phyloP scores from a whole-genome alignment of 345 rosid genomes.

The Eucalyptus marginata region DNA sequence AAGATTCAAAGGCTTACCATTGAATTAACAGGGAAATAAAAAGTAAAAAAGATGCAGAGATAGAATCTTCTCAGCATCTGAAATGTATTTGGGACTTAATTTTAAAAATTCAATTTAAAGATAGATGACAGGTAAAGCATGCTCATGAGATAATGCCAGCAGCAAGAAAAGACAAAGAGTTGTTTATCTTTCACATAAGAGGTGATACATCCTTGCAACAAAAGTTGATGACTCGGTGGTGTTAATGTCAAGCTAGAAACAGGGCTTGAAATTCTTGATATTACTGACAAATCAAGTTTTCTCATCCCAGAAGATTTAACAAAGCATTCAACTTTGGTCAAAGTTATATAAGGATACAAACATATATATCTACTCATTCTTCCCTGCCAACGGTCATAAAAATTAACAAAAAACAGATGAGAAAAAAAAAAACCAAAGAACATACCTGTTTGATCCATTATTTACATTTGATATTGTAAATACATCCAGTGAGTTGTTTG shows the following conservation, averaged over 20 bases:
- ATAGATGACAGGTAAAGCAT: neutral
- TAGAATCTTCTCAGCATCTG: neutral
- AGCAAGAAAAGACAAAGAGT: neutral
- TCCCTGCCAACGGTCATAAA: neutral
- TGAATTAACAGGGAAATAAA: neutral
- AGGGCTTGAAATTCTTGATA: neutral
- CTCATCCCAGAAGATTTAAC: neutral
- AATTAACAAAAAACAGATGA: neutral
- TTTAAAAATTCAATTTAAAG: neutral
- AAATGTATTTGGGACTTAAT: neutral
- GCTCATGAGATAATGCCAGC: neutral
- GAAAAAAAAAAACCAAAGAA: too few relatives aligned
- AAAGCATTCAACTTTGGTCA: neutral
- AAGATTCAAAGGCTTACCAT: neutral
- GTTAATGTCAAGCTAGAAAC: neutral
- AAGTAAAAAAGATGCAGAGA: neutral
- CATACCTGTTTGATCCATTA: conserved; percentile 27
- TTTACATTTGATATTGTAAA: conserved; percentile 78
- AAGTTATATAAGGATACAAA: neutral
- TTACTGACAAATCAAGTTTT: neutral
- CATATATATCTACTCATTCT: neutral
- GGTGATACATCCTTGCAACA: neutral
- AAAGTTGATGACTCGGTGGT: neutral
- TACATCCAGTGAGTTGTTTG: conserved; percentile 67
- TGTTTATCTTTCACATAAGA: neutral